Percentiles rank a stretch among this genome's conserved stretches.
Evolutionary conservation across 1,284 basidiomycete species (phyloP).

Genomic region (Boletellus deceptivus): DNA sequence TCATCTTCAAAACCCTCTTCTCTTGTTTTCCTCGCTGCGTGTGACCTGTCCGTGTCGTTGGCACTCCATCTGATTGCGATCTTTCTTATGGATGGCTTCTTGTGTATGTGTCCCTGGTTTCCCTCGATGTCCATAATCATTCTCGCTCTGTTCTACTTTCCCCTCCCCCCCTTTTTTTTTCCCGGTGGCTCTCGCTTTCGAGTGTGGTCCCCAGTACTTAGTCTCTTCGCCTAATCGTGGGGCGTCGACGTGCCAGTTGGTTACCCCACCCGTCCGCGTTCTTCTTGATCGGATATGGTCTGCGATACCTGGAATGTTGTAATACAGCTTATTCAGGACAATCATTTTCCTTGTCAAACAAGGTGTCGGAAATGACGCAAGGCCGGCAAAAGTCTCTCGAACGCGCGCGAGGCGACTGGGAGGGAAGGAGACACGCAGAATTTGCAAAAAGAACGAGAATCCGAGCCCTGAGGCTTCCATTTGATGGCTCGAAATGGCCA

Average conservation of each 20-base stretch:
- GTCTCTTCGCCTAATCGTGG: constrained; percentile 21
- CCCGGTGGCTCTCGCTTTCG: constrained; percentile 13
- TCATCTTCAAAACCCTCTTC: constrained; percentile 26
- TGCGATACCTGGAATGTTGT: constrained; percentile 39
- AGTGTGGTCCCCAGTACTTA: constrained; percentile 15
- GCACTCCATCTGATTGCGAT: constrained; percentile 9
- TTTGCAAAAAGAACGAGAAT: no score
- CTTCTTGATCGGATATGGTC: constrained; percentile 31
- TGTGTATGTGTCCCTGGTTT: constrained; percentile 11
- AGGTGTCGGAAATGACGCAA: constrained; percentile 9
- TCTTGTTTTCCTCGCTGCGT: constrained; percentile 9
- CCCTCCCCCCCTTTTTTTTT: background rate
- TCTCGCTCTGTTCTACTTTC: constrained; percentile 3
- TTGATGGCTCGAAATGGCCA: no score
- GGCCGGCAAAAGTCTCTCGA: no score
- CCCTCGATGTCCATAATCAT: constrained; percentile 27
- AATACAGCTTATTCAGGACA: constrained; percentile 35
- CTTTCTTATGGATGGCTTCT: constrained; percentile 17
- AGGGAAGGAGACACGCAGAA: no score
- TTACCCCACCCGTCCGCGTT: background rate
- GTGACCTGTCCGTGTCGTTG: constrained; percentile 14
- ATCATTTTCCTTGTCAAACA: background rate
- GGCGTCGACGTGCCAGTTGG: constrained; percentile 15
- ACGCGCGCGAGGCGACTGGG: no score
- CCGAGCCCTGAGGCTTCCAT: no score